Conservation (phyloP, 441 rosid species). For the Melastoma candidum region DNA sequence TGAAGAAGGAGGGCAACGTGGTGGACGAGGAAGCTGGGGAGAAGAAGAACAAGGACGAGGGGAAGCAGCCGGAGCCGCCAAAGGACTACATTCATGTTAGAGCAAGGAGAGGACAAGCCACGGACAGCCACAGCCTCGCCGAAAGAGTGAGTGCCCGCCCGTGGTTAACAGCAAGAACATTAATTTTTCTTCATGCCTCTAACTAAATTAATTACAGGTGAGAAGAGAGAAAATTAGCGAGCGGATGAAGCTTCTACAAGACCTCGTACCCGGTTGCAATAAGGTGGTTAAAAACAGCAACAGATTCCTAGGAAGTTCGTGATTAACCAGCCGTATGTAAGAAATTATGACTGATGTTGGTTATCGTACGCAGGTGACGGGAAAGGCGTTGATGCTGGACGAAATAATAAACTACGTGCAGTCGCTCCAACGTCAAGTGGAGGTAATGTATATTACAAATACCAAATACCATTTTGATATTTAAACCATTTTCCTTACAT, state of each 20-base stretch:
- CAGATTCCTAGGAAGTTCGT: no score
- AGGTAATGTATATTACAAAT: conserved; percentile 18
- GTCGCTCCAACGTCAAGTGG: conserved; percentile 64
- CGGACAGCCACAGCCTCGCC: conserved; percentile 66
- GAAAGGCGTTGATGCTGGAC: conserved; percentile 68
- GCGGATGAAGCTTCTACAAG: conserved; percentile 65
- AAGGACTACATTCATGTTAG: conserved; percentile 70
- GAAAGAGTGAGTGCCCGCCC: conserved; percentile 37
- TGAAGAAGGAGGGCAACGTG: conserved; percentile 23
- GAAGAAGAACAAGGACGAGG: conserved; percentile 17
- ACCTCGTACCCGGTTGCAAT: conserved; percentile 67
- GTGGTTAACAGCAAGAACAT: no score
- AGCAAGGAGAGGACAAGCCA: conserved; percentile 70
- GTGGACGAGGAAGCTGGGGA: conserved; percentile 7
- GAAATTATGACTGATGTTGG: no score
- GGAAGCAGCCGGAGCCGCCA: conserved; percentile 39
- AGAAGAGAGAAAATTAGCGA: conserved; percentile 66
- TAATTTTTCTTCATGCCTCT: no score
- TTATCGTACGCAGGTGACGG: conserved; percentile 34
- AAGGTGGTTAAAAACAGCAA: conserved; percentile 25
- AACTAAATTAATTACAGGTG: conserved; percentile 23
- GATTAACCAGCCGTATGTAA: no score
- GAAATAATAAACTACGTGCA: conserved; percentile 72
- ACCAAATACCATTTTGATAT: no score
- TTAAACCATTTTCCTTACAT: no score